Percentiles rank a stretch among this genome's conserved stretches.
These are phyloP conservation scores for Rhodofomes roseus DNA, from an alignment of 1,284 basidiomycete species.

Conservation along the genomic window DNA sequence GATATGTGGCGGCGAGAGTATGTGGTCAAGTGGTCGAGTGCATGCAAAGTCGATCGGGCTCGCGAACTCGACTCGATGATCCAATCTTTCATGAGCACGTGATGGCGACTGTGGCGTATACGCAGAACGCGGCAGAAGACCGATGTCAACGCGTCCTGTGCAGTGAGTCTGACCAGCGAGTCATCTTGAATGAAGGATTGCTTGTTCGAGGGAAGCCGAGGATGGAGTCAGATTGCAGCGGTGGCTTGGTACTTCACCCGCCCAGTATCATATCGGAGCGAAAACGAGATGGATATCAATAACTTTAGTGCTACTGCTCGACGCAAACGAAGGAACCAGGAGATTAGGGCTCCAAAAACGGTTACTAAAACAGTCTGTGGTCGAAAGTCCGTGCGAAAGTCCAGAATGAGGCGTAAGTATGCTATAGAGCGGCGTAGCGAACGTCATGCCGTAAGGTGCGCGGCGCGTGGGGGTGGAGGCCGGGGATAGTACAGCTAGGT, in stretches of 20 bases:
- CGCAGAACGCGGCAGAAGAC: too few species aligned
- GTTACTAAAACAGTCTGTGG: conserved; percentile 1
- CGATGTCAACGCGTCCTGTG: too few species aligned
- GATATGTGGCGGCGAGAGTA: not conserved
- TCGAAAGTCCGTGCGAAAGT: not conserved
- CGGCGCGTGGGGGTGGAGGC: not conserved
- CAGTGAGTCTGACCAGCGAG: too few species aligned
- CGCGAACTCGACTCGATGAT: conserved; percentile 3
- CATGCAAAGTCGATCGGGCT: not conserved
- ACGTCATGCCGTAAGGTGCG: not conserved
- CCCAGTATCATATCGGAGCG: not conserved
- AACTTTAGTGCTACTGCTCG: not conserved
- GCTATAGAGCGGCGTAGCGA: conserved; percentile 6
- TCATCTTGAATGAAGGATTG: too few species aligned
- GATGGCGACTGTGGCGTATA: not conserved
- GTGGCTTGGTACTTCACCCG: too few species aligned
- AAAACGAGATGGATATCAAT: not conserved
- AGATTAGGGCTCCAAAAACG: not conserved
- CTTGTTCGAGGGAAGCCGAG: too few species aligned
- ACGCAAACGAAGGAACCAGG: not conserved
- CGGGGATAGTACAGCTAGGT: not conserved
- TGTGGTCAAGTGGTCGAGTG: not conserved
- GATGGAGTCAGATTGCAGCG: too few species aligned
- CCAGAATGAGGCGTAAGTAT: not conserved
- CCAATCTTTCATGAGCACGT: conserved; percentile 3